Conservation (phyloP, 1,284 basidiomycete species). For the Baeospora myosura region DNA sequence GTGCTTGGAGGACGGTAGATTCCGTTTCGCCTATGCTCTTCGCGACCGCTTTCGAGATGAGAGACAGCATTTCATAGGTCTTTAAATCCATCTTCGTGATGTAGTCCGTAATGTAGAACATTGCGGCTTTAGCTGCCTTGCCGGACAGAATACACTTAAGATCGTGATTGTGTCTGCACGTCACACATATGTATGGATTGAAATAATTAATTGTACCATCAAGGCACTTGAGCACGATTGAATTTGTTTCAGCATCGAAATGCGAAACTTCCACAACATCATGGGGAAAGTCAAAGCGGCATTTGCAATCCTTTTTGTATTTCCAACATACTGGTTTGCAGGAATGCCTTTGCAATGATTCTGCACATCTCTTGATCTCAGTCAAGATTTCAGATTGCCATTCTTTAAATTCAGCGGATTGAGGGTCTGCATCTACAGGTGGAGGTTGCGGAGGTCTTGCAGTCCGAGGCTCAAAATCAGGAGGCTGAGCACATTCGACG, state of each 20-base stretch:
- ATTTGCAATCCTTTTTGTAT: constrained; percentile 12
- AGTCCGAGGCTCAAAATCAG: no score
- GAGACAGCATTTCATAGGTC: constrained; percentile 12
- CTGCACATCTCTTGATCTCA: no score
- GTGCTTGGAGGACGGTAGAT: constrained; percentile 11
- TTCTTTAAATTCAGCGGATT: no score
- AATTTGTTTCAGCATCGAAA: constrained; percentile 18
- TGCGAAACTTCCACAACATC: constrained; percentile 8
- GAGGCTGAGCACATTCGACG: no score
- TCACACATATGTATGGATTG: constrained; percentile 16
- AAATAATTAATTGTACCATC: constrained; percentile 21
- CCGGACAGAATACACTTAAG: constrained; percentile 22
- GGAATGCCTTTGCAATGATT: no score
- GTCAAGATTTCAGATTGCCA: no score
- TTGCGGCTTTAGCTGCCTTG: constrained; percentile 19
- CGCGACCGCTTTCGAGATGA: constrained; percentile 12
- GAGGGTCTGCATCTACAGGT: no score
- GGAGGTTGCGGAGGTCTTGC: no score
- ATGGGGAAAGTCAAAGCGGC: constrained; percentile 16
- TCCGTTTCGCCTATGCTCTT: constrained; percentile 16
- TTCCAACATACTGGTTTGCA: no score
- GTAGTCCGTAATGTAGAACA: constrained; percentile 26
- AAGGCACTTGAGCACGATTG: constrained; percentile 15
- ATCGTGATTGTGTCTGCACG: constrained; percentile 24
- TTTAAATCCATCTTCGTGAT: constrained; percentile 22